phyloP scores from a whole-genome alignment of 306 rosid genomes.

The Delonix regia region DNA sequence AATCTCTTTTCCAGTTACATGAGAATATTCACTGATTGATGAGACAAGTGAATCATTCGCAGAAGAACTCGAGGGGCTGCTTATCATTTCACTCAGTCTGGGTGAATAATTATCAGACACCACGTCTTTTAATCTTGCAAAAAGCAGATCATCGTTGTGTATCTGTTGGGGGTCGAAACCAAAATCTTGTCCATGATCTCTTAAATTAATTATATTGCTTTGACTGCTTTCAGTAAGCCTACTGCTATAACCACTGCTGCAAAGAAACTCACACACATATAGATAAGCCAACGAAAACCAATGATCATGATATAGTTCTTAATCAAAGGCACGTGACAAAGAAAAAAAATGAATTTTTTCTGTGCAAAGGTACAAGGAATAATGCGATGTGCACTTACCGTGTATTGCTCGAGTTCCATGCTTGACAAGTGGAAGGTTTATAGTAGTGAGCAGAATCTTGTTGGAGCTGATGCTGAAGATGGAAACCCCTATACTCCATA shows the following conservation, averaged over 20 bases:
- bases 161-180: slow-evolving; percentile 25
- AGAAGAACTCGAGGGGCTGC: not conserved
- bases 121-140: slow-evolving; percentile 32
- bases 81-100: not conserved
- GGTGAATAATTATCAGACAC: slow-evolving; percentile 24
- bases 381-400: slow-evolving; percentile 21
- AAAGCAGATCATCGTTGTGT: slow-evolving; percentile 1
- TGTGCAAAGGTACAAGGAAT: not conserved
- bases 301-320: not conserved
- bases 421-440: slow-evolving; percentile 8
- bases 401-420: slow-evolving; percentile 36
- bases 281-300: not conserved
- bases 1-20: slow-evolving; percentile 31
- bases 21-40: not conserved
- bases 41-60: slow-evolving; percentile 19
- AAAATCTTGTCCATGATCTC: slow-evolving; percentile 35
- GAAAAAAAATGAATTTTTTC: not conserved
- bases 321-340: not conserved
- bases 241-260: slow-evolving; percentile 42
- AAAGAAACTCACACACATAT: not conserved
- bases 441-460: slow-evolving; percentile 21
- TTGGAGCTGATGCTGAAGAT: slow-evolving; percentile 41
- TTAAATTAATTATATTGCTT: slow-evolving; percentile 31
- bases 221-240: not conserved
- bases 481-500: slow-evolving; percentile 37